Conservation (phyloP, 108 stramenopile genomes). For the Cylindrotheca fusiformis region DNA sequence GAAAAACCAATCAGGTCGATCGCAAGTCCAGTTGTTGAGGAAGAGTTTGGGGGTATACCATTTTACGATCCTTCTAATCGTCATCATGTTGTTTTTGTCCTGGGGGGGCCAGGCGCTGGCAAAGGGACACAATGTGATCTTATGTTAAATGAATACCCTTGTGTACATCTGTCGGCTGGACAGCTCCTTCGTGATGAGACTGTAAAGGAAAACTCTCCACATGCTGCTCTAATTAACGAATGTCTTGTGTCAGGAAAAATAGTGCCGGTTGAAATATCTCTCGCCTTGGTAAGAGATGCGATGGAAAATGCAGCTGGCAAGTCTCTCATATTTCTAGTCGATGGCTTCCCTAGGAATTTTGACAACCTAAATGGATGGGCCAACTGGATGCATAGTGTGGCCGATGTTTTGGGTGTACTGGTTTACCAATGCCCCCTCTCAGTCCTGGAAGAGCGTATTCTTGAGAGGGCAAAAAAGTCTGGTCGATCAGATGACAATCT, state of each 20-base stretch:
- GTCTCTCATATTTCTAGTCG: slow-evolving; percentile 84
- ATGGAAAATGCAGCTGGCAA: slow-evolving; percentile 60
- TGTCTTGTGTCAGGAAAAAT: slow-evolving; percentile 89
- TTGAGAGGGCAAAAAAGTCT: slow-evolving; percentile 77
- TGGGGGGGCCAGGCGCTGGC: slow-evolving; percentile 86
- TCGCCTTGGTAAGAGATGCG: slow-evolving; percentile 76
- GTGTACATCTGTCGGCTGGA: slow-evolving; percentile 91
- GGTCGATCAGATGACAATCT: slow-evolving; percentile 96
- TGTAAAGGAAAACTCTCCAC: slow-evolving; percentile 55
- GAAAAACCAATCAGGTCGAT: no score
- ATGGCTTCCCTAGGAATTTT: slow-evolving; percentile 96
- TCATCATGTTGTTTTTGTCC: slow-evolving; percentile 81
- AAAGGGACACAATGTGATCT: slow-evolving; percentile 76
- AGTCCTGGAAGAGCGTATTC: slow-evolving; percentile 72
- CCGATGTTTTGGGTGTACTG: slow-evolving; percentile 66
- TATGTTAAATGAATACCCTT: slow-evolving; percentile 73
- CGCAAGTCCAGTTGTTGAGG: no score
- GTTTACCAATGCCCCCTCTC: slow-evolving; percentile 91
- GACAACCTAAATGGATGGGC: slow-evolving; percentile 92
- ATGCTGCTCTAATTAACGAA: slow-evolving; percentile 77
- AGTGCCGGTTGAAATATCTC: slow-evolving; percentile 93
- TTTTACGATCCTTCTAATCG: no score
- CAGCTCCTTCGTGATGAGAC: slow-evolving; percentile 86
- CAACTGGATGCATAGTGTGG: slow-evolving; percentile 49
- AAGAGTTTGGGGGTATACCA: no score